Conservation (phyloP, 208 protist genomes). For the Crithidia bombi region DNA sequence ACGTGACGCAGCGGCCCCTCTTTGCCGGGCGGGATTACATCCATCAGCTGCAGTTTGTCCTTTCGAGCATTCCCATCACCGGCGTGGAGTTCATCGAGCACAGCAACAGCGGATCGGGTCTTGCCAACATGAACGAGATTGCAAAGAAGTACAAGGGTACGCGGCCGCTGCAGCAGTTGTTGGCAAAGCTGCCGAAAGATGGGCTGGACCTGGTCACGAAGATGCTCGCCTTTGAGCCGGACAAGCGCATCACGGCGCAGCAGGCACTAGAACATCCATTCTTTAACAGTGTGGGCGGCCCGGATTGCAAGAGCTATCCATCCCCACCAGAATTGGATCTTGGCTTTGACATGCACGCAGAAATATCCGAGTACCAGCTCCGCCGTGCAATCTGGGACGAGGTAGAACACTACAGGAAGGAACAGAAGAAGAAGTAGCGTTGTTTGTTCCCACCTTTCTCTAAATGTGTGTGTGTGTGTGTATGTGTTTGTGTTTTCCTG, state of each 20-base stretch:
- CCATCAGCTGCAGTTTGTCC: constrained; percentile 87
- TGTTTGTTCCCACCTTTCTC: background rate
- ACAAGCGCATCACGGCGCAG: constrained; percentile 86
- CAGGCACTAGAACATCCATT: constrained; percentile 89
- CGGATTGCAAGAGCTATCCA: constrained; percentile 40
- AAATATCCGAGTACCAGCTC: constrained; percentile 88
- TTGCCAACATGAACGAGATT: constrained; percentile 75
- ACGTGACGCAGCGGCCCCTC: constrained; percentile 86
- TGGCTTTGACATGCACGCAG: constrained; percentile 82
- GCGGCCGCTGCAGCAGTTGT: constrained; percentile 56
- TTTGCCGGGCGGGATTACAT: constrained; percentile 92
- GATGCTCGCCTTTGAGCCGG: constrained; percentile 93
- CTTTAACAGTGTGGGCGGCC: constrained; percentile 66
- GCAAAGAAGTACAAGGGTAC: constrained; percentile 71
- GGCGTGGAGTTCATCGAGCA: constrained; percentile 67
- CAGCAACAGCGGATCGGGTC: constrained; percentile 37
- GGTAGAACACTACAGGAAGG: constrained; percentile 60
- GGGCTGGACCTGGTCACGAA: constrained; percentile 87
- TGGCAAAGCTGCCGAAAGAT: constrained; percentile 62
- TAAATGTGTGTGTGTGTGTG: constrained; percentile 1
- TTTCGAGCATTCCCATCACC: constrained; percentile 79
- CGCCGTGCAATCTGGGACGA: constrained; percentile 84
- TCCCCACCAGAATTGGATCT: constrained; percentile 61
- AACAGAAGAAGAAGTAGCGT: constrained; percentile 41
- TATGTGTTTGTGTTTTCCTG: background rate